phyloP scores from a whole-genome alignment of 371 early-diverging fungal genomes.

The Parasitella parasitica region DNA sequence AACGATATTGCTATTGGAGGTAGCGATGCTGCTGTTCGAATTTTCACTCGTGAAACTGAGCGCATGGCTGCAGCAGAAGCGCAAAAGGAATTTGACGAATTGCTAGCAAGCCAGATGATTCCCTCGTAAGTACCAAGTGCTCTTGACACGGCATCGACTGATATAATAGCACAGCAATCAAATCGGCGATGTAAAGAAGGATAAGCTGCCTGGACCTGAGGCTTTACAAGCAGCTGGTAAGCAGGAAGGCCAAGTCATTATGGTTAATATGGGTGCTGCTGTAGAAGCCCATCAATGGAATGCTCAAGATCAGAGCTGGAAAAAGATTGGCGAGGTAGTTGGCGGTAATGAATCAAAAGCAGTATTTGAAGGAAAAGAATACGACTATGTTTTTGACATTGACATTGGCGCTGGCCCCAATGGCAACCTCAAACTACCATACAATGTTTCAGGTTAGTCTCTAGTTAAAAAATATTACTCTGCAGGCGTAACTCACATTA shows the following conservation, averaged over 20 bases:
- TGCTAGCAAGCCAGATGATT: constrained; percentile 71
- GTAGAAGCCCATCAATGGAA: constrained; percentile 92
- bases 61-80: constrained; percentile 63
- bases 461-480: too few relatives aligned
- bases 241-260: constrained; percentile 86
- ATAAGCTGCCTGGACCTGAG: constrained; percentile 79
- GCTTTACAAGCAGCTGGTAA: constrained; percentile 72
- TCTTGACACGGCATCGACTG: background rate
- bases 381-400: constrained; percentile 98
- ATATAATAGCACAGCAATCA: constrained; percentile 63
- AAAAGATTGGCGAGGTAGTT: constrained; percentile 93
- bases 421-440: constrained; percentile 88
- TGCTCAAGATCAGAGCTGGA: constrained; percentile 66
- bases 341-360: constrained; percentile 86
- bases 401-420: constrained; percentile 82
- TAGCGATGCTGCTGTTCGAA: constrained; percentile 80
- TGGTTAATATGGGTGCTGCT: constrained; percentile 71
- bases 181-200: constrained; percentile 83
- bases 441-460: constrained; percentile 71
- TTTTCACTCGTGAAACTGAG: constrained; percentile 70
- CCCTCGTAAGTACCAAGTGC: constrained; percentile 76
- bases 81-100: constrained; percentile 65
- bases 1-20: constrained; percentile 89
- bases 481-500: too few relatives aligned
- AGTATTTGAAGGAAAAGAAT: constrained; percentile 84